phyloP scores from a whole-genome alignment of 2,329 filamentous ascomycete genomes.

The Nothophoma quercina region DNA sequence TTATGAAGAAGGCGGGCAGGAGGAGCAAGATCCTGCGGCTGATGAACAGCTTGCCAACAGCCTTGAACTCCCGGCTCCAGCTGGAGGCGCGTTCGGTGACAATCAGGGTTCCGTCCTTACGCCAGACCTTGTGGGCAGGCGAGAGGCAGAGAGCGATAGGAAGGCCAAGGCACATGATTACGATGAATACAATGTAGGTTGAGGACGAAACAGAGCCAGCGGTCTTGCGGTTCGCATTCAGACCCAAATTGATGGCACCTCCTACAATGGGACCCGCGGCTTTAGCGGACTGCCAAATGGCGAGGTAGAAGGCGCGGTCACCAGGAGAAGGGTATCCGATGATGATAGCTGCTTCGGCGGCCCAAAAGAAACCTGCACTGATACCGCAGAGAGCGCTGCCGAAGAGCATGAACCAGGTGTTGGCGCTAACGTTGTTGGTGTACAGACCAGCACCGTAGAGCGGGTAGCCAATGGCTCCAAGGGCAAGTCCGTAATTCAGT shows the following conservation, averaged over 20 bases:
- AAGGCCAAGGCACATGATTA: conserved; percentile 57
- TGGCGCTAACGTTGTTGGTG: conserved; percentile 48
- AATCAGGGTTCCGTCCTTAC: conserved; percentile 52
- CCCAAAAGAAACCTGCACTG: conserved; percentile 54
- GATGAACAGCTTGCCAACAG: conserved; percentile 40
- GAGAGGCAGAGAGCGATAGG: conserved; percentile 55
- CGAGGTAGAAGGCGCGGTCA: conserved; percentile 48
- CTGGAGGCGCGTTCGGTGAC: conserved; percentile 33
- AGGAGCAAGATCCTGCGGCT: conserved; percentile 43
- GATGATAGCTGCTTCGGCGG: conserved; percentile 52
- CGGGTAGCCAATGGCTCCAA: conserved; percentile 55
- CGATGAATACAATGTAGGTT: conserved; percentile 58
- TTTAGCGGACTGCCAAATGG: conserved; percentile 47
- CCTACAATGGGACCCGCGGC: conserved; percentile 55
- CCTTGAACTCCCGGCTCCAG: conserved; percentile 40
- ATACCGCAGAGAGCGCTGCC: conserved; percentile 51
- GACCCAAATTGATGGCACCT: conserved; percentile 59
- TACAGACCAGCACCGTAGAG: conserved; percentile 53
- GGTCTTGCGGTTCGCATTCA: conserved; percentile 53
- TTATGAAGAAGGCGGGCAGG: conserved; percentile 48
- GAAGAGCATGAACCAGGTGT: conserved; percentile 53
- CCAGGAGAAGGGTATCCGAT: conserved; percentile 51
- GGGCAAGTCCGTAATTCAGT: conserved; percentile 44
- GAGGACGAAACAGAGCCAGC: conserved; percentile 49
- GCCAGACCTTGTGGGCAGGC: conserved; percentile 55